Base-by-base conservation (phyloP, 768 basidiomycete genomes). In the Amanita subjunquillea region DNA sequence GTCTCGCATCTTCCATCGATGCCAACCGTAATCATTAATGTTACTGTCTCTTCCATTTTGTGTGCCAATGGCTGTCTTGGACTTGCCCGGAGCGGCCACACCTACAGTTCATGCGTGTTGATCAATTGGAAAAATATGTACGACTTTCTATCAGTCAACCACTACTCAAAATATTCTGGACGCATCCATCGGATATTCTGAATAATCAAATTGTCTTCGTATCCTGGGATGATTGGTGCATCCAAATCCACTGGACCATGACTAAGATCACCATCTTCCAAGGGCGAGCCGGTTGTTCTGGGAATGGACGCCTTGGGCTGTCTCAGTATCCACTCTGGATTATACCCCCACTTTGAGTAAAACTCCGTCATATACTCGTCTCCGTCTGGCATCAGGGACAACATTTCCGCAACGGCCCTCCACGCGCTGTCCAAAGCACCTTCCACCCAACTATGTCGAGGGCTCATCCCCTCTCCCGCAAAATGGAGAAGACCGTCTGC, bases 381-480 rank as follows among this genome's bases (percentile, higher is more conserved):
- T n/a, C 40, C n/a, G 3, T 41, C 40, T 17, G 40, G 40, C 40
- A 41, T 41, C 40, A 41, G 8, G 4, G 9, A n/a, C 9, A 63
- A 57, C 56, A 63, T 58, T 20, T 51, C 55, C 7, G 45, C 37
- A 4, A 60, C 58, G 39, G 56, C 53, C n/a, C 59, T 44, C 59
- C 59, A 62, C 0, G 55, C 57, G 29, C 54, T 55, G 50, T 60
- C 57, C 44, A 62, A 46, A n/a, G 61, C 61, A 10, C 61, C 61
- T 5, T 50, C 61, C 20, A 62, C 58, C 61, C 61, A 62, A 10
- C 54, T 67, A 43, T 70, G 69, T 39, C 65, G 65, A 17, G 62
- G 60, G 41, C 62, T 66, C 13, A 63, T 60, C 12, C 67, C 68
- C 36, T 71, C 70, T 3, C 70, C 70, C 17, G 70, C 69, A 45